Conservation (phyloP, 2,329 filamentous ascomycete species). For the Colletotrichum sp. region DNA sequence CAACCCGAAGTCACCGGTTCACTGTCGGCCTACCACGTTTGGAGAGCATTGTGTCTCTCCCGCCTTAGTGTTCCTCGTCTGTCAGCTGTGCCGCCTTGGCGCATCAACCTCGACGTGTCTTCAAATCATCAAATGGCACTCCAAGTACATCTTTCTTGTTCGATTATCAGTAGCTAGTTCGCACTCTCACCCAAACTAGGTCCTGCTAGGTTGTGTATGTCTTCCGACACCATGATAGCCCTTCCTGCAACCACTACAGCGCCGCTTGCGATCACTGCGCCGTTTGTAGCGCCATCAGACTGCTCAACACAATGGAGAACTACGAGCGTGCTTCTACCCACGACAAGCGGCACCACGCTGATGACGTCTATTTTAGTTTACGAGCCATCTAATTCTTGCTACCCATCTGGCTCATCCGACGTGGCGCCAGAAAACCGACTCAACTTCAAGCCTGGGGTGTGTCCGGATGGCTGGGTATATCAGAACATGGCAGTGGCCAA, state of each 20-base stretch:
- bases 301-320: not conserved
- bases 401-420: not conserved
- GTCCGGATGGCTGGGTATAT: not conserved
- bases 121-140: not conserved
- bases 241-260: not conserved
- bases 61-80: not conserved
- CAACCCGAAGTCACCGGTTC: not conserved
- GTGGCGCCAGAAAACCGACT: not conserved
- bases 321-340: not conserved
- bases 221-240: not conserved
- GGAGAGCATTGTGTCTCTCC: not conserved
- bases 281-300: not conserved
- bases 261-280: not conserved
- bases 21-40: not conserved
- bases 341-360: not conserved
- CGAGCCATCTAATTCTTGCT: not conserved
- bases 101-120: not conserved
- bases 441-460: not conserved
- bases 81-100: not conserved
- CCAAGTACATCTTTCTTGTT: not conserved
- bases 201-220: not conserved
- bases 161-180: not conserved
- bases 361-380: not conserved
- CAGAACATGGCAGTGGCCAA: not conserved
- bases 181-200: not conserved